Percentiles rank a stretch among this genome's conserved stretches.
Evolutionary conservation across 2,329 filamentous ascomycete genomes (phyloP).

Genomic region (Tolypocladium tundrense): DNA sequence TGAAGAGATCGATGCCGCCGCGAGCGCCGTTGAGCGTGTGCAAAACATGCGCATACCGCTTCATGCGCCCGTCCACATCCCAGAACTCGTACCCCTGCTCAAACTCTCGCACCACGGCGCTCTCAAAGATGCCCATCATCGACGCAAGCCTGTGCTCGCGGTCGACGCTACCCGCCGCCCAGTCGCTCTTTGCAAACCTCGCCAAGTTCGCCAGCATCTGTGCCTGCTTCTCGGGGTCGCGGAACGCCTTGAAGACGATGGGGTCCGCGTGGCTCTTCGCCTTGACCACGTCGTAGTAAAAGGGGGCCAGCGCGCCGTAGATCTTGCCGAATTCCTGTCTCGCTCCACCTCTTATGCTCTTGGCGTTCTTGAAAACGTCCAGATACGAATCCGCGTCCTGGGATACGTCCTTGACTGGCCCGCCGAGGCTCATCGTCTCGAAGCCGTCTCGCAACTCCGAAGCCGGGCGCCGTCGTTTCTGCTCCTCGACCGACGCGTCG

Average conservation of each 20-base stretch:
- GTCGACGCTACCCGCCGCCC: constrained; percentile 60
- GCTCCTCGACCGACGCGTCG: constrained; percentile 60
- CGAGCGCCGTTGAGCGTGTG: constrained; percentile 71
- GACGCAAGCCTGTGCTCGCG: constrained; percentile 62
- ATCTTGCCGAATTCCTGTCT: constrained; percentile 85
- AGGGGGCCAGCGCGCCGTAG: constrained; percentile 78
- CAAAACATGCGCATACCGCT: constrained; percentile 77
- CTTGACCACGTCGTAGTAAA: constrained; percentile 72
- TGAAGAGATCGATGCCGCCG: constrained; percentile 72
- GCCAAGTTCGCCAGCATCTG: constrained; percentile 76
- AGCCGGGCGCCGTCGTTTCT: constrained; percentile 34
- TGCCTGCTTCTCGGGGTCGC: constrained; percentile 82
- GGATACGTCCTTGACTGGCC: constrained; percentile 30
- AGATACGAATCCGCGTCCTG: constrained; percentile 56
- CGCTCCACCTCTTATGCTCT: constrained; percentile 74
- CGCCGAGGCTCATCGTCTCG: constrained; percentile 57
- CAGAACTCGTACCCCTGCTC: constrained; percentile 82
- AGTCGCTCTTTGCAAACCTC: constrained; percentile 72
- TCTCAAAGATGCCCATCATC: constrained; percentile 80
- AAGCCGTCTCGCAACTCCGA: constrained; percentile 55
- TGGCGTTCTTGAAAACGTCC: constrained; percentile 57
- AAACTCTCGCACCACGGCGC: constrained; percentile 82
- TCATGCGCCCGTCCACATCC: constrained; percentile 84
- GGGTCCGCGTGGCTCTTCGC: constrained; percentile 69
- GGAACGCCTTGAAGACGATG: constrained; percentile 75